Evolutionary conservation across 2,329 filamentous ascomycete species (phyloP), one percentile per base, ranked within the genome.

Genomic region (Fusarium circinatum): DNA sequence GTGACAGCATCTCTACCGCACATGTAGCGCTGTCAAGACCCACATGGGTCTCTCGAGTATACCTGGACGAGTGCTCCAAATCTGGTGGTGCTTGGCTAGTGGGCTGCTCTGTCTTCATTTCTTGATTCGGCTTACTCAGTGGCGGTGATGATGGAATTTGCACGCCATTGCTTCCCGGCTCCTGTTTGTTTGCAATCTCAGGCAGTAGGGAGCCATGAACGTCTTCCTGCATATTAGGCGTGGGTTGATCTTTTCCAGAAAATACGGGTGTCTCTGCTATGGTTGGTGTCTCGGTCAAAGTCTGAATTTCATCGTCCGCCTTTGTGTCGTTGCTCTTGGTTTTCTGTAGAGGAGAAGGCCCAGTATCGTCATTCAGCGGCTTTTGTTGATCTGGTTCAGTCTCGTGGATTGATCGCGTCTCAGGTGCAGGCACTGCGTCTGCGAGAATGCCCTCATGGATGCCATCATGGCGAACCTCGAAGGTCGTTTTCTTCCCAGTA

Each of bases 371-470:
- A 22, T 47, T 26, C 12, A 15, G 34, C 58, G 65, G 28, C 62
- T 73, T 59, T 74, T 36, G 68, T 22, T 44, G n/a, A 34, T 70
- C 57, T 9, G n/a, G 15, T 17, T n/a, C n/a, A 52, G 28, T 24
- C 48, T 58, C 41, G n/a, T 28, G 20, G 38, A 20, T 30, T 34
- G 17, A 24, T 8, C 30, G 24, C 15, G 18, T 34, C 28, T 48
- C 45, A 17, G 59, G 61, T n/a, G 30, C 22, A 38, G 32, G 17
- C 18, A 38, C 44, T 38, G 26, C 26, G 14, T 55, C 57, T 34
- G 59, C 14, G 24, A 20, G 8, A 38, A 58, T 26, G 22, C 38
- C 41, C 24, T 60, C 30, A 32, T 15, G 39, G 39, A 22, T 42
- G 56, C 32, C 49, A 32, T 26, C 41, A 20, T 49, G 56, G 11